phyloP scores from a whole-genome alignment of 306 rosid genomes.

The Gynostemma pentaphyllum region DNA sequence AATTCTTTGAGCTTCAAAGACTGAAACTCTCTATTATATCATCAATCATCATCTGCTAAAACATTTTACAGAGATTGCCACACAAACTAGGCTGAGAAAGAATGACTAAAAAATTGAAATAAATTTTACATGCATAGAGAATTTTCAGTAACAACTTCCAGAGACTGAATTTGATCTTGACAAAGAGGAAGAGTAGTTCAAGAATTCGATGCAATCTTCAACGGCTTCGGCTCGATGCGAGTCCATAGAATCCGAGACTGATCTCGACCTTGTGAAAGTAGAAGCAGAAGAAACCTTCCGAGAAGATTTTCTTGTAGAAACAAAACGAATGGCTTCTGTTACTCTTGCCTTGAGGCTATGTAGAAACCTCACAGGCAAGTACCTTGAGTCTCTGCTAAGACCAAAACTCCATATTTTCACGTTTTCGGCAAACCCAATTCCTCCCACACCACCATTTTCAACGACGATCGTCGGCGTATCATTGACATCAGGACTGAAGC shows the following conservation, averaged over 20 bases:
- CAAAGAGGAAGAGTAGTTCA: constrained; percentile 48
- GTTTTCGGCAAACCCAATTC: constrained; percentile 4
- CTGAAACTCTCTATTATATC: constrained; percentile 8
- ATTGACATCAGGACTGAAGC: constrained; percentile 65
- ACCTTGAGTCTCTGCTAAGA: constrained; percentile 27
- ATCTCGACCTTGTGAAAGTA: constrained; percentile 47
- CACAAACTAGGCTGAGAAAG: neutral
- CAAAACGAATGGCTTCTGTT: constrained; percentile 35
- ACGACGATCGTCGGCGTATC: constrained; percentile 38
- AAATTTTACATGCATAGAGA: constrained; percentile 8
- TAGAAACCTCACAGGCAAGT: constrained; percentile 45
- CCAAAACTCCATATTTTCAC: constrained; percentile 36
- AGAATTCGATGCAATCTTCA: constrained; percentile 17
- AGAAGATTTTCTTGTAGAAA: constrained; percentile 43
- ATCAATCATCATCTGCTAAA: constrained; percentile 4
- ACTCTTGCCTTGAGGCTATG: constrained; percentile 51
- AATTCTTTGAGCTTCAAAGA: neutral
- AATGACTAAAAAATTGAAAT: constrained; percentile 4
- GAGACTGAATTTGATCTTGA: constrained; percentile 41
- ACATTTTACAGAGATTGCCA: constrained; percentile 7
- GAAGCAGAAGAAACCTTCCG: constrained; percentile 59
- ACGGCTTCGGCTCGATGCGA: constrained; percentile 17
- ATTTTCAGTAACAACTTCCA: constrained; percentile 15
- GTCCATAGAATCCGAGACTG: constrained; percentile 21
- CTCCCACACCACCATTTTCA: constrained; percentile 17